Evolutionary conservation across 179 eudicot genomes (phyloP), one percentile per base, ranked within the genome.

Genomic region (Pouteria campechiana): DNA sequence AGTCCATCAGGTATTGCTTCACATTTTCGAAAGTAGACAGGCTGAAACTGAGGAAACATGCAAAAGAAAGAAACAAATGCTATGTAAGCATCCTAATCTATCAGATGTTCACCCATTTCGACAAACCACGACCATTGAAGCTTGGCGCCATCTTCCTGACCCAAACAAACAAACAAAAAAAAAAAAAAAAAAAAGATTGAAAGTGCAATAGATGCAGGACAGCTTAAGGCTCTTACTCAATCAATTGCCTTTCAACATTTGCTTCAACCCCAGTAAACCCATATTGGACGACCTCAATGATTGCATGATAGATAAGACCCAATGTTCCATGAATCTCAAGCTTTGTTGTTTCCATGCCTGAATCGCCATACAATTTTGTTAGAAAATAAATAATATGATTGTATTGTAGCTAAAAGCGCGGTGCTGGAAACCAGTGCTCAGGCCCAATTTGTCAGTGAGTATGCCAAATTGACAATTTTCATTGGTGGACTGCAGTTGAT

Each of bases 261-360:
- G 16, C 41, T 18, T 33, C 24, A 23, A 16, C 13, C 4, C n/a
- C 17, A 19, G 34, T 51, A 7, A 19, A 36, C 12, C 9, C 41
- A 11, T 46, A 52, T 20, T 29, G 37, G 34, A n/a, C 60, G 34
- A n/a, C 60, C 43, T 52, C 68, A 10, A 68, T 52, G 52, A 75
- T n/a, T 7, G 59, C 87, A 54, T 78, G 93, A 34, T 48, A 42
- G 33, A 81, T 45, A 10, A 56, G 5, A 17, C 93, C 93, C 10
- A 75, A 21, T 2, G 44, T 45, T 28, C 93, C 93, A 55, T 78
- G 87, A 19, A 81, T 62, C 50, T 69, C 83, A 38, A 81, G 61
- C 60, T 60, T 72, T 14, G 62, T 64, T 22, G 48, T 38, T 21
- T 47, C 50, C 4, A 16, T 52, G 3, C 85, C 85, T 77, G 43